Base-by-base conservation (phyloP, 352 stramenopile genomes). In the Phytopythium vexans region DNA sequence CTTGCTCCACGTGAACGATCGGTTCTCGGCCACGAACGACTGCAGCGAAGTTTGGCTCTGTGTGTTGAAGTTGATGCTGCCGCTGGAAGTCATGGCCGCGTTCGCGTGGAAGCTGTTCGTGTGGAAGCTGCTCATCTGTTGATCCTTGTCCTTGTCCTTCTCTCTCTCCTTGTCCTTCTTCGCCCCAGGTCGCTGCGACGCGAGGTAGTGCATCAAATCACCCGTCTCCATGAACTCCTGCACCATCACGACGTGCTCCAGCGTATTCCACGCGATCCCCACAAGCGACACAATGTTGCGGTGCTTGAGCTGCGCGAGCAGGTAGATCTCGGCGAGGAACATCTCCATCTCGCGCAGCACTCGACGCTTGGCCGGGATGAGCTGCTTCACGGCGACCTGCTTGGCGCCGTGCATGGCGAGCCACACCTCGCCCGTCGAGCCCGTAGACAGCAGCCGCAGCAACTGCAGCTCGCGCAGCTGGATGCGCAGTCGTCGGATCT, bases 311-410 rank as follows among this genome's bases (percentile, higher is more conserved):
- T 87, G 75, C 8, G 72, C 70, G 48, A 91, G 66, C 58, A 93
- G 66, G 56, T 90, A 89, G 36, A 89, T 77, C 40, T 94, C 80
- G 16, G 69, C 77, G 7, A 88, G 71, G 54, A 92, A 90, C 56
- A 84, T 75, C 59, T 86, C 74, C 49, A 87, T 88, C 41, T 83
- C 72, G n/a, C 68, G 77, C 8, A 85, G 43, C 11, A 80, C 53
- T 11, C 73, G 66, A 12, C 79, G 68, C 44, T 86, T 83, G 40
- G 66, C 60, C 8, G 70, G 57, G 12, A 82, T 41, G 43, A 93
- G 52, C 59, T 91, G 79, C 60, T 91, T 93, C 10, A 91, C 66
- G 0, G 78, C 83, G 0, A 90, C 77, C 10, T 78, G 62, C 2
- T 62, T 54, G 10, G 66, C 64, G n/a, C 54, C 58, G 21, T 86